These are phyloP conservation scores for Vitis hybrid DNA, from an alignment of 177 flowering plant genomes.

Conservation along the genomic window DNA sequence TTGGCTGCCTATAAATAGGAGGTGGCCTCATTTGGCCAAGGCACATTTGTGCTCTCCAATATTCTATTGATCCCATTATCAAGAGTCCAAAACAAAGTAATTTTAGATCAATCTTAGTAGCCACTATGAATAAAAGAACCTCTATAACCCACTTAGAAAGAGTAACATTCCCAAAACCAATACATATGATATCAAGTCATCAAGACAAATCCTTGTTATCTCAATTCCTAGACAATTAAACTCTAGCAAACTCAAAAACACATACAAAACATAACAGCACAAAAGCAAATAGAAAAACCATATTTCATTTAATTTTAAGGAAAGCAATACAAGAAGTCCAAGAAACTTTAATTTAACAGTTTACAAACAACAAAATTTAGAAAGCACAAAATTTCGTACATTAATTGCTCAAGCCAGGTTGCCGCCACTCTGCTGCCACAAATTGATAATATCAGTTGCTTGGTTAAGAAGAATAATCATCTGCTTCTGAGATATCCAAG, in stretches of 20 bases:
- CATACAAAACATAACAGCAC: not conserved
- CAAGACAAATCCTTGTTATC: not conserved
- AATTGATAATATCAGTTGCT: conserved; percentile 91
- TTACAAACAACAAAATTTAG: not conserved
- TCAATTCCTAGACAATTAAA: not conserved
- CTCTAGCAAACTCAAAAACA: not conserved
- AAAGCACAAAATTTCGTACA: conserved; percentile 2
- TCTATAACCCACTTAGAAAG: too few relatives aligned
- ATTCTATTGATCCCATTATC: too few relatives aligned
- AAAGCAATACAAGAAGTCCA: conserved; percentile 2
- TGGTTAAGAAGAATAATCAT: conserved; percentile 88
- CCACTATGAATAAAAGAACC: too few relatives aligned
- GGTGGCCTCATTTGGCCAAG: too few relatives aligned
- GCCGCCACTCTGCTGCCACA: conserved; percentile 92
- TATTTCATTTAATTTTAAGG: not conserved
- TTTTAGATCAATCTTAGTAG: too few relatives aligned
- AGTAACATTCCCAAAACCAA: too few relatives aligned
- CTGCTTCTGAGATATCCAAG: conserved; percentile 87
- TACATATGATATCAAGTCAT: not conserved
- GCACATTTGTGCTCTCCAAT: too few relatives aligned
- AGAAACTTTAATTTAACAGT: not conserved
- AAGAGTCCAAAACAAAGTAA: too few relatives aligned
- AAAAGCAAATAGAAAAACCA: conserved; percentile 1
- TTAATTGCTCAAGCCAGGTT: conserved; percentile 32
- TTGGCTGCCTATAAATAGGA: too few relatives aligned